phyloP scores from a whole-genome alignment of 2,329 filamentous ascomycete species.

The Alternaria triticimaculans region DNA sequence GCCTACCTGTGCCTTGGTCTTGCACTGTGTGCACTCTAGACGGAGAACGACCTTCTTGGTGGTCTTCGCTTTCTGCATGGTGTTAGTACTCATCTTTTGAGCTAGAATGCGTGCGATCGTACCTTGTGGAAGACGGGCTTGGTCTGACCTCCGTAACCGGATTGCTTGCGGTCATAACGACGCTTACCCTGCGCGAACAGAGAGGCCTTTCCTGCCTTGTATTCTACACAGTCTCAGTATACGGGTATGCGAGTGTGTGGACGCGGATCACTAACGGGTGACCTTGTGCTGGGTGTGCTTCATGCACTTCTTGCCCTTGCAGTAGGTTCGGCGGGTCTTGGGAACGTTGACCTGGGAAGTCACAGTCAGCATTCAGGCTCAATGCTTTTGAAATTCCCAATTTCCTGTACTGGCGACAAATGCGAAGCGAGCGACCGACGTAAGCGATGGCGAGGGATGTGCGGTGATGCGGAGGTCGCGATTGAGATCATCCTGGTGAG shows the following conservation, averaged over 20 bases:
- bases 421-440: slow-evolving; percentile 14
- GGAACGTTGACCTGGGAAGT: slow-evolving; percentile 86
- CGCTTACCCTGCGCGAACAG: slow-evolving; percentile 99
- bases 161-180: slow-evolving; percentile 91
- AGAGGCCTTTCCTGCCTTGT: slow-evolving; percentile 97
- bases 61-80: slow-evolving; percentile 90
- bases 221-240: slow-evolving; percentile 60
- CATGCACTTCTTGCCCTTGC: slow-evolving; percentile 93
- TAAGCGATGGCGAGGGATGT: background rate
- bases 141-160: slow-evolving; percentile 99
- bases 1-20: slow-evolving; percentile 54
- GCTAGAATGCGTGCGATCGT: slow-evolving; percentile 5
- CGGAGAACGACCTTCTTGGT: slow-evolving; percentile 99
- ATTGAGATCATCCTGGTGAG: background rate
- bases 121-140: slow-evolving; percentile 98
- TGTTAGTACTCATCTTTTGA: slow-evolving; percentile 19
- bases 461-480: background rate
- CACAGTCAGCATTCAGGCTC: slow-evolving; percentile 23
- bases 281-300: slow-evolving; percentile 52
- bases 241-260: background rate
- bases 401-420: background rate
- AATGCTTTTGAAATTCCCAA: background rate
- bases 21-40: slow-evolving; percentile 97
- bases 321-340: slow-evolving; percentile 97
- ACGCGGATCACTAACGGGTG: slow-evolving; percentile 42